Evolutionary conservation across 352 stramenopile genomes (phyloP).

Genomic region (Aphanomyces cochlioides): DNA sequence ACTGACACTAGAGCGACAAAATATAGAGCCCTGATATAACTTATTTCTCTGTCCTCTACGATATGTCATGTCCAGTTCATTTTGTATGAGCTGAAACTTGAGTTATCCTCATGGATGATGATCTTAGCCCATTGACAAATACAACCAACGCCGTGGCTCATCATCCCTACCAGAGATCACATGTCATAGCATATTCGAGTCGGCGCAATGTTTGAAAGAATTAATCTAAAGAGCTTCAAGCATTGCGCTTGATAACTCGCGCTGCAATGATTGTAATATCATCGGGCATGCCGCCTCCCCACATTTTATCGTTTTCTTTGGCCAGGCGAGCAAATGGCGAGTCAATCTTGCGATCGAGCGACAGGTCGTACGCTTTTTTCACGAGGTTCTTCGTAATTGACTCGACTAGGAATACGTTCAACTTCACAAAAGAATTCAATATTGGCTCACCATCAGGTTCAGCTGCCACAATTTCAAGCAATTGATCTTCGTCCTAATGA

Average conservation of each 20-base stretch:
- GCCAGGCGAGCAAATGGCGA: slow-evolving; percentile 95
- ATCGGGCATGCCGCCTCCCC: slow-evolving; percentile 90
- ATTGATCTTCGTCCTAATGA: slow-evolving; percentile 52
- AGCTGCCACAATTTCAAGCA: slow-evolving; percentile 64
- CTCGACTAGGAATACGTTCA: slow-evolving; percentile 37
- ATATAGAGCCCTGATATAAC: too few species aligned
- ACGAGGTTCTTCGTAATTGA: slow-evolving; percentile 78
- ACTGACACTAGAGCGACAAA: too few species aligned
- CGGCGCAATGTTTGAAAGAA: too few species aligned
- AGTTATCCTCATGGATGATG: too few species aligned
- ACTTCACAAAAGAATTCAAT: neutral
- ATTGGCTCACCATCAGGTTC: slow-evolving; percentile 39
- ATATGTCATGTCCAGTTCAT: too few species aligned
- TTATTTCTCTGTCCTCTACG: too few species aligned
- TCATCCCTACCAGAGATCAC: too few species aligned
- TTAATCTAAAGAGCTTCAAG: too few species aligned
- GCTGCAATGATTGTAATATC: slow-evolving; percentile 82
- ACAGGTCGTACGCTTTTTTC: slow-evolving; percentile 87
- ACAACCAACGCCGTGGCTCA: too few species aligned
- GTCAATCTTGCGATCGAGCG: slow-evolving; percentile 86
- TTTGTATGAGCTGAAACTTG: too few species aligned
- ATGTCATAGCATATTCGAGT: too few species aligned
- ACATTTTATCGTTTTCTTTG: slow-evolving; percentile 98
- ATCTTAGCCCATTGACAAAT: too few species aligned
- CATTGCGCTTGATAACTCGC: slow-evolving; percentile 37